Base-by-base conservation (phyloP, 257 asterid species). In the Primulina eburnea region DNA sequence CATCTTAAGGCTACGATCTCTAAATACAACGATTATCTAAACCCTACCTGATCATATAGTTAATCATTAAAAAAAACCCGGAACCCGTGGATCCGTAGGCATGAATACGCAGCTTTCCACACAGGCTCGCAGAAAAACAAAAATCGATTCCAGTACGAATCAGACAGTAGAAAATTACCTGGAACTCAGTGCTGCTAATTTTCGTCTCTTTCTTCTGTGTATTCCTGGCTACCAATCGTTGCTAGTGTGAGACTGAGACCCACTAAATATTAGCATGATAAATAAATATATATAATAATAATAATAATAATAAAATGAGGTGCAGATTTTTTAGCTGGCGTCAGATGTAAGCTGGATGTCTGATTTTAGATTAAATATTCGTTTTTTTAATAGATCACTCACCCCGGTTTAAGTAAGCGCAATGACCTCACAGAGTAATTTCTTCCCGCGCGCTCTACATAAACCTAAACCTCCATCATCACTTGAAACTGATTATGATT, bases 271-370 rank as follows among this genome's bases (percentile, higher is more conserved):
- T 34, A 6, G 38, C 26, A 24, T 24, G 26, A 24, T 24, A 24
- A 24, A 24, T 24, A 24, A 24, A 24, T 24, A 24, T 0, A 24
- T 21, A 21, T 24, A 24, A 24, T 24, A 24, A 24, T 24, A 24
- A 24, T 24, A 24, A 24, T 24, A 24, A 24, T 24, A 24, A 24
- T 24, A 24, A 24, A 24, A 28, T 28, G 30, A 28, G 30, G 4
- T 2, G 30, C 30, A 28, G 37, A 62, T n/a, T 65, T 65, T 32
- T 32, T 66, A 64, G 71, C 66, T 77, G 72, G 84, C 79, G 82
- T 79, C 17, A 64, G 67, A 71, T 64, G 53, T 64, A 82, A 76
- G 86, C 78, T 26, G 67, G 50, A 8, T 34, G 38, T 34, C 9
- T 34, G 38, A 34, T 34, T 34, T 7, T 7, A 6, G 2, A 7